phyloP scores from a whole-genome alignment of 225 moss, liverwort and hornwort genomes.

The Bryoerythrophyllum caledonicum region DNA sequence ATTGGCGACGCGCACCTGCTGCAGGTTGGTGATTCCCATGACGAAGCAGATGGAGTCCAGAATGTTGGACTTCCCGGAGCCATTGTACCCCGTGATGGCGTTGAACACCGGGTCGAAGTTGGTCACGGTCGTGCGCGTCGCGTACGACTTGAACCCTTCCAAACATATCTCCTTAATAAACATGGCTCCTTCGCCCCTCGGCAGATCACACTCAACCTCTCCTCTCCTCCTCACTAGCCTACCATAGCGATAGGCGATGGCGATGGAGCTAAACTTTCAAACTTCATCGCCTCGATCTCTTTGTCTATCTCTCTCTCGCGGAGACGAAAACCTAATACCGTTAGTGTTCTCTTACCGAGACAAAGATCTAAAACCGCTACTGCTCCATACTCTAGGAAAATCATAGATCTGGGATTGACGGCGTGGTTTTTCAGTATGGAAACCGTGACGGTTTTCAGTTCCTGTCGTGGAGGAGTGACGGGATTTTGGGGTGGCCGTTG shows the following conservation, averaged over 20 bases:
- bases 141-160: slow-evolving; percentile 97
- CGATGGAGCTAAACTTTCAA: not conserved
- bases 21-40: slow-evolving; percentile 94
- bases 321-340: not conserved
- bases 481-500: not conserved
- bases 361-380: too few relatives aligned
- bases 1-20: slow-evolving; percentile 91
- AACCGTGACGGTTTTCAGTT: not conserved
- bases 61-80: slow-evolving; percentile 97
- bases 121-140: slow-evolving; percentile 83
- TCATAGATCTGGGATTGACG: not conserved
- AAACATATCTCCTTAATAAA: slow-evolving; percentile 94
- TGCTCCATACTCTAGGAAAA: accelerated
- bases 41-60: slow-evolving; percentile 98
- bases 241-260: slow-evolving; percentile 25
- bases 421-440: not conserved
- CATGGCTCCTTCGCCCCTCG: slow-evolving; percentile 49
- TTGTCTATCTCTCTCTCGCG: not conserved
- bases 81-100: slow-evolving; percentile 95
- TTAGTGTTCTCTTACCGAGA: not conserved
- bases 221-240: slow-evolving; percentile 6
- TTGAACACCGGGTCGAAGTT: slow-evolving; percentile 96
- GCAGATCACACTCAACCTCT: not conserved
- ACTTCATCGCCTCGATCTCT: not conserved
- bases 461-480: not conserved